phyloP scores from a whole-genome alignment of 2,329 filamentous ascomycete species.

The Phaeomoniella chlamydospora region DNA sequence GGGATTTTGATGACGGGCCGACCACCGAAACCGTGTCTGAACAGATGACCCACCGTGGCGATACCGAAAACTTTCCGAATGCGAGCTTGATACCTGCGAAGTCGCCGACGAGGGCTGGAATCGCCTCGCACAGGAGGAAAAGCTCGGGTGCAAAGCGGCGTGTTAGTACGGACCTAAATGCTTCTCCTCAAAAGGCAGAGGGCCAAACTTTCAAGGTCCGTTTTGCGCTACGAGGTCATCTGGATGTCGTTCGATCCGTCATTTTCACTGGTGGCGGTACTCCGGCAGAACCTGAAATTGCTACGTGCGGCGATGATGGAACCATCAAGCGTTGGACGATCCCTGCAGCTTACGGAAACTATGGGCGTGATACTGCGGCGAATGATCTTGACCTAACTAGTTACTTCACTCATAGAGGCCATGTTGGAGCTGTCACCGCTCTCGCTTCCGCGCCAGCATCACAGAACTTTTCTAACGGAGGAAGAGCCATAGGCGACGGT shows the following conservation, averaged over 20 bases:
- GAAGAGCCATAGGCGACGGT: conserved; percentile 76
- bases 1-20: conserved; percentile 82
- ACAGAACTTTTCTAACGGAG: conserved; percentile 78
- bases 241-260: conserved; percentile 85
- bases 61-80: conserved; percentile 75
- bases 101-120: conserved; percentile 53
- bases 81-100: conserved; percentile 66
- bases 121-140: conserved; percentile 61
- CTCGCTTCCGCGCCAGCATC: conserved; percentile 77
- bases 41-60: conserved; percentile 49
- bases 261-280: conserved; percentile 96
- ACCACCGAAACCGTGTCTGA: conserved; percentile 34
- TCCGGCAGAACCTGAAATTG: conserved; percentile 90
- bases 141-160: conserved; percentile 59
- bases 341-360: conserved; percentile 59
- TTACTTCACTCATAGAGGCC: conserved; percentile 90
- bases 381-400: conserved; percentile 83
- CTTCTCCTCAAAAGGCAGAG: conserved; percentile 41
- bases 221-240: conserved; percentile 80
- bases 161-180: conserved; percentile 46
- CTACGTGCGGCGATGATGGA: conserved; percentile 88
- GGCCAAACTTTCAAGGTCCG: conserved; percentile 75
- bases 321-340: conserved; percentile 96
- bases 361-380: conserved; percentile 37
- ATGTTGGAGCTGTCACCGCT: conserved; percentile 77